These are phyloP conservation scores for Panaeolus cyanescens DNA, from an alignment of 768 basidiomycete species.

Conservation along the genomic window DNA sequence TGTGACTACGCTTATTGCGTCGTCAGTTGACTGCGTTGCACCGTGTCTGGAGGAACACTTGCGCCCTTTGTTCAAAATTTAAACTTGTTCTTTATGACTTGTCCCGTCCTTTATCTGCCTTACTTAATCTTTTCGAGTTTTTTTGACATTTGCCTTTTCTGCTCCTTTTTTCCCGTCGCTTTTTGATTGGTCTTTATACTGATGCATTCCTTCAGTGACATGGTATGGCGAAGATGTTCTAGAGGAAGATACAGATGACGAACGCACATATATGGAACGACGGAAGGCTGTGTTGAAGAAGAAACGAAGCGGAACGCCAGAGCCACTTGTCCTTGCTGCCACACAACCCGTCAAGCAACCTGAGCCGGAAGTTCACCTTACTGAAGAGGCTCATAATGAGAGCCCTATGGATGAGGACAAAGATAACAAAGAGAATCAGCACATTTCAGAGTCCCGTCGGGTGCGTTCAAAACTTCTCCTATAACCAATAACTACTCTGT, in stretches of 20 bases:
- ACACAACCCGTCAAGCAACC: neutral
- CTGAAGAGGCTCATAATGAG: slow-evolving; percentile 51
- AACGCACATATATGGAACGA: slow-evolving; percentile 25
- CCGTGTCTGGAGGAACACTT: neutral
- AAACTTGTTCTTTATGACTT: neutral
- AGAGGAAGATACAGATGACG: slow-evolving; percentile 41
- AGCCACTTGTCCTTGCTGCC: slow-evolving; percentile 5
- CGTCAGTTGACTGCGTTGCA: neutral
- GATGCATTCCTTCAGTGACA: slow-evolving; percentile 47
- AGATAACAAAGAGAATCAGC: slow-evolving; percentile 43
- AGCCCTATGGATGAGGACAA: slow-evolving; percentile 74
- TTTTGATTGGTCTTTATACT: slow-evolving; percentile 11
- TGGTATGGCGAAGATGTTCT: slow-evolving; percentile 72
- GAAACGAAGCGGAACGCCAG: slow-evolving; percentile 16
- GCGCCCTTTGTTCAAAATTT: neutral
- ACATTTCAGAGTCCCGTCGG: slow-evolving; percentile 28
- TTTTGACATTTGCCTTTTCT: slow-evolving; percentile 5
- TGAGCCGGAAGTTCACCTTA: slow-evolving; percentile 9
- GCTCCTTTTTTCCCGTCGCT: slow-evolving; percentile 6
- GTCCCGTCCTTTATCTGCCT: neutral
- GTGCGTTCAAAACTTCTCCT: slow-evolving; percentile 35
- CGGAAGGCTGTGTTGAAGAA: slow-evolving; percentile 31
- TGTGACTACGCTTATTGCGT: neutral
- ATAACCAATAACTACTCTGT: slow-evolving; percentile 6
- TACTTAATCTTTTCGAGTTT: neutral